phyloP scores from a whole-genome alignment of 1,139 yeast species.

The Kurtzmaniella quercitrusa region DNA sequence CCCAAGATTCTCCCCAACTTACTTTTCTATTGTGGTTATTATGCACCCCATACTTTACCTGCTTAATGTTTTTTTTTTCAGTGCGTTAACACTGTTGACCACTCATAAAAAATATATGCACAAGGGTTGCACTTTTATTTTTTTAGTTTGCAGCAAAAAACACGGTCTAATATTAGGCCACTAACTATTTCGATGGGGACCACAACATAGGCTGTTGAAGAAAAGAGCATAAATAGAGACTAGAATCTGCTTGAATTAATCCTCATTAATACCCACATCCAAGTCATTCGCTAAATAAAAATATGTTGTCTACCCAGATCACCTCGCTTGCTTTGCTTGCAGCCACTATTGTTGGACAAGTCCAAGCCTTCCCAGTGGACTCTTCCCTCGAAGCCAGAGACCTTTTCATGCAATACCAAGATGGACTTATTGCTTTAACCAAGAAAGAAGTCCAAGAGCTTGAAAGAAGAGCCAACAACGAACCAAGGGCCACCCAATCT shows the following conservation, averaged over 20 bases:
- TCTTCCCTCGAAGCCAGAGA: conserved; percentile 1
- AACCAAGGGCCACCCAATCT: too few species aligned
- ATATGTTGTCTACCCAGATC: background rate
- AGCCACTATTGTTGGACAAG: background rate
- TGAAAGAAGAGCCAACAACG: background rate
- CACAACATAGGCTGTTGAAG: background rate
- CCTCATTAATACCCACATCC: background rate
- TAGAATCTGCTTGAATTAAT: background rate
- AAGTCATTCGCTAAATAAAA: background rate
- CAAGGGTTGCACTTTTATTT: background rate
- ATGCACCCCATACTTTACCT: background rate
- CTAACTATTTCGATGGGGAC: background rate
- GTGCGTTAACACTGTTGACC: background rate
- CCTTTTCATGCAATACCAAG: background rate
- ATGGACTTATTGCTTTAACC: background rate
- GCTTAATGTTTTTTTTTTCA: background rate
- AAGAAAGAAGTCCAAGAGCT: conserved; percentile 1
- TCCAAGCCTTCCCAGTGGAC: conserved; percentile 1
- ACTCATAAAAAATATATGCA: background rate
- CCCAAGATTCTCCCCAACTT: too few species aligned
- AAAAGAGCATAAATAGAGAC: background rate
- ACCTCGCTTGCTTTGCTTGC: background rate
- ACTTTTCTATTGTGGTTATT: too few species aligned
- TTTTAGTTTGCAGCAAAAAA: background rate
- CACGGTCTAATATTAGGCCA: background rate